Percentiles rank a stretch among this genome's conserved stretches.
Evolutionary conservation across 2,329 filamentous ascomycete genomes (phyloP).

Genomic region (Claviceps purpurea): DNA sequence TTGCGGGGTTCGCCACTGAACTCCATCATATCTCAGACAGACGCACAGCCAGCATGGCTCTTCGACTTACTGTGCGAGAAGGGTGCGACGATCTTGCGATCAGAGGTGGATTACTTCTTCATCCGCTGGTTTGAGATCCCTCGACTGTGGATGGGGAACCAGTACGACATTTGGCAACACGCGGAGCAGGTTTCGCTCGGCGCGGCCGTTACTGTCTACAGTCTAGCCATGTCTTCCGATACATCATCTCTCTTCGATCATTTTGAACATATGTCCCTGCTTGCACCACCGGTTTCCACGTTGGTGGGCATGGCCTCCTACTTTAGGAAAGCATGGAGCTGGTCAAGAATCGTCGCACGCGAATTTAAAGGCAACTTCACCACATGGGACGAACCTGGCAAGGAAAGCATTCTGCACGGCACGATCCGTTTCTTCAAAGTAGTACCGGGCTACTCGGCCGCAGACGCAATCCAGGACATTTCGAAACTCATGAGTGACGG

Average conservation of each 20-base stretch:
- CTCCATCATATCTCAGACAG: background rate
- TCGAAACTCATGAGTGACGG: background rate
- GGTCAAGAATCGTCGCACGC: background rate
- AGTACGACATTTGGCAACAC: background rate
- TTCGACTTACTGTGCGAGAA: background rate
- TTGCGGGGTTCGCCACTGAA: background rate
- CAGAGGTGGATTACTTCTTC: background rate
- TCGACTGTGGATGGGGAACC: background rate
- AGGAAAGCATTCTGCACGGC: background rate
- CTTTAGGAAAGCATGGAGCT: background rate
- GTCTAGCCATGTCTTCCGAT: background rate
- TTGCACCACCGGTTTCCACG: background rate
- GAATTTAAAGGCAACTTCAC: background rate
- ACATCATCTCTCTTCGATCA: background rate
- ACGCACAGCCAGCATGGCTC: constrained; percentile 1
- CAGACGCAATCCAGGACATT: background rate
- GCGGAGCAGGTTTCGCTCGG: background rate
- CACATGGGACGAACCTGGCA: background rate
- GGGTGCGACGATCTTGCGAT: background rate
- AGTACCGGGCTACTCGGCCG: background rate
- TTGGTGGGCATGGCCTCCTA: background rate
- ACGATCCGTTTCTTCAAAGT: background rate
- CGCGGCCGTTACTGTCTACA: background rate
- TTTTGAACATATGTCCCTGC: background rate
- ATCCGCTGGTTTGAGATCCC: background rate